Conservation (phyloP, 2,329 filamentous ascomycete genomes). For the Aspergillus sp. region DNA sequence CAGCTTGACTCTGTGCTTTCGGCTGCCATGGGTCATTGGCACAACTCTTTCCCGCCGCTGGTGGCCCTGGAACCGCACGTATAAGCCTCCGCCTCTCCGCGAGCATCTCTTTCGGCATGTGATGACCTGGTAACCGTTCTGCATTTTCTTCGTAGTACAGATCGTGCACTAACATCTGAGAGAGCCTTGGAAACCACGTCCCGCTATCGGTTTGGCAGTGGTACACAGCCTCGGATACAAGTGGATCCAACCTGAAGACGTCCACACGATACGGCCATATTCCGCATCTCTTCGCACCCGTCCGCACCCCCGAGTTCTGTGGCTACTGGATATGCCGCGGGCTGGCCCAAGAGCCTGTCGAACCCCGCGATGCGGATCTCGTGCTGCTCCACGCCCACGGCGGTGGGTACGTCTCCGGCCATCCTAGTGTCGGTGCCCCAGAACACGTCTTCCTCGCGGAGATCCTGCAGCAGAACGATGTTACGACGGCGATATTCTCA, state of each 20-base stretch:
- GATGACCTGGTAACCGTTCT: slow-evolving; percentile 16
- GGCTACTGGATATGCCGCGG: slow-evolving; percentile 20
- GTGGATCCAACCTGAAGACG: slow-evolving; percentile 1
- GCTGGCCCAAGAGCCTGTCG: not conserved
- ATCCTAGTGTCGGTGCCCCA: slow-evolving; percentile 16
- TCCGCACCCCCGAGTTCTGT: slow-evolving; percentile 3
- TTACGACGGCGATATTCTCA: slow-evolving; percentile 69
- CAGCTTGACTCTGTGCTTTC: slow-evolving; percentile 8
- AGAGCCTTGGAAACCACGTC: slow-evolving; percentile 16
- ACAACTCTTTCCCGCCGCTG: slow-evolving; percentile 15
- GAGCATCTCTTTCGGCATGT: slow-evolving; percentile 19
- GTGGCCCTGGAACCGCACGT: slow-evolving; percentile 10
- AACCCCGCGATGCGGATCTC: slow-evolving; percentile 13
- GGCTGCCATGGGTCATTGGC: slow-evolving; percentile 16
- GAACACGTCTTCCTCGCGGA: slow-evolving; percentile 20
- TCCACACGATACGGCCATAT: slow-evolving; percentile 15
- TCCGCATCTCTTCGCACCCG: slow-evolving; percentile 12
- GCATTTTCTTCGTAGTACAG: not conserved
- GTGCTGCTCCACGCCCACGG: slow-evolving; percentile 24
- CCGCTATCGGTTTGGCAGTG: slow-evolving; percentile 10
- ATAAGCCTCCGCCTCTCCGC: slow-evolving; percentile 13
- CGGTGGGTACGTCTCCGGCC: slow-evolving; percentile 20
- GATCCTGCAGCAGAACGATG: slow-evolving; percentile 46
- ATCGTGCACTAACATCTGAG: not conserved
- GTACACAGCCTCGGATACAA: not conserved